These are phyloP conservation scores for Sarcodon sp. DNA, from an alignment of 768 basidiomycete genomes.

Conservation along the genomic window DNA sequence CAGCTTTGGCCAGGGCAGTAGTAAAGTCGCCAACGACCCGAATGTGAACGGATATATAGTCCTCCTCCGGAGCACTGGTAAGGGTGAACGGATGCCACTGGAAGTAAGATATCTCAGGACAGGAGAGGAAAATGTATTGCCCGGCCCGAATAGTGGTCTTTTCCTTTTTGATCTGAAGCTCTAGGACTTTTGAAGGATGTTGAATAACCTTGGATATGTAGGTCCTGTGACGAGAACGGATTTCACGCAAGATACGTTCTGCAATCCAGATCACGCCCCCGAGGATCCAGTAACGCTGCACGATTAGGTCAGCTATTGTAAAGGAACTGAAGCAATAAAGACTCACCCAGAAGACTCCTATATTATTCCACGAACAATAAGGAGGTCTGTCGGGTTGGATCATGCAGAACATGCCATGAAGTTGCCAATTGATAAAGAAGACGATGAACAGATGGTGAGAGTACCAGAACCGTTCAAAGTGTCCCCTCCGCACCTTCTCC, in stretches of 20 bases:
- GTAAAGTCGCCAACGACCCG: slow-evolving; percentile 92
- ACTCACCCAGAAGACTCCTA: slow-evolving; percentile 93
- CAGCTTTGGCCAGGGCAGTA: slow-evolving; percentile 58
- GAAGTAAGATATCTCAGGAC: slow-evolving; percentile 88
- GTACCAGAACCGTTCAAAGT: slow-evolving; percentile 89
- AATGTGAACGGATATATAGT: slow-evolving; percentile 90
- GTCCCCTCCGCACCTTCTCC: slow-evolving; percentile 64
- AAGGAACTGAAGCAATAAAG: background rate
- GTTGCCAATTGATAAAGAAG: slow-evolving; percentile 91
- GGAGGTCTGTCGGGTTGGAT: slow-evolving; percentile 84
- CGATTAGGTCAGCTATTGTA: slow-evolving; percentile 2
- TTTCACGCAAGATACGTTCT: slow-evolving; percentile 87
- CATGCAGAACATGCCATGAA: slow-evolving; percentile 97
- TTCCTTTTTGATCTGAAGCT: slow-evolving; percentile 97
- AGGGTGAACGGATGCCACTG: slow-evolving; percentile 98
- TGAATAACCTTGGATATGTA: slow-evolving; percentile 92
- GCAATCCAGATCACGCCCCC: slow-evolving; percentile 77
- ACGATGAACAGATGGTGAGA: slow-evolving; percentile 80
- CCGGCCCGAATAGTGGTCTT: slow-evolving; percentile 73
- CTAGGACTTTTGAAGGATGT: slow-evolving; percentile 89
- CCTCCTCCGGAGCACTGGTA: slow-evolving; percentile 90
- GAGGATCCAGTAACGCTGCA: slow-evolving; percentile 78
- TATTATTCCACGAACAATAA: slow-evolving; percentile 71
- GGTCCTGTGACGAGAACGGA: slow-evolving; percentile 82
- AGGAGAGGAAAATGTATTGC: slow-evolving; percentile 87